These are phyloP conservation scores for Dactylellina leptospora DNA, from an alignment of 2,329 filamentous ascomycete genomes.

Conservation along the genomic window DNA sequence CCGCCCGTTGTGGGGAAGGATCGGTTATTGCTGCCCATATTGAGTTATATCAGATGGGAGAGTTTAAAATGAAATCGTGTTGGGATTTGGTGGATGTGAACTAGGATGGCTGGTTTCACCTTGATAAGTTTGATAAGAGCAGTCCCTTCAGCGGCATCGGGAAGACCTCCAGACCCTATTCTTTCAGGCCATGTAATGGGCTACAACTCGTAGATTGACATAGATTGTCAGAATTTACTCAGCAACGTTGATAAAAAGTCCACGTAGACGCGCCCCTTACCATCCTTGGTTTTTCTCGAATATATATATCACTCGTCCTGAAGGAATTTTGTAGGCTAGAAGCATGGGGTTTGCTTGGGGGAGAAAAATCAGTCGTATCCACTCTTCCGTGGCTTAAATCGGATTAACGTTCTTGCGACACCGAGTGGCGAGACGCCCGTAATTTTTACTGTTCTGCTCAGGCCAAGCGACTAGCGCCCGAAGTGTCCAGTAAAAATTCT, in stretches of 20 bases:
- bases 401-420: conserved; percentile 48
- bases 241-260: neutral
- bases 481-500: too few relatives aligned
- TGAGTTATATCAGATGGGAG: conserved; percentile 34
- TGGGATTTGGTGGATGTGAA: neutral
- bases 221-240: conserved; percentile 7
- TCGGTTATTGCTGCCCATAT: conserved; percentile 34
- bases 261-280: conserved; percentile 6
- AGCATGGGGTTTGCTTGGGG: neutral
- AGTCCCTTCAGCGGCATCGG: conserved; percentile 3
- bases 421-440: conserved; percentile 24
- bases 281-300: neutral
- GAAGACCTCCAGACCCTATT: neutral
- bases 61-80: conserved; percentile 5
- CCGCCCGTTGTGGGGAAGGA: conserved; percentile 4
- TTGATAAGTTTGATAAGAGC: conserved; percentile 49
- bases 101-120: conserved; percentile 32
- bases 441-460: conserved; percentile 17
- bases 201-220: neutral
- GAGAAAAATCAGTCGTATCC: neutral
- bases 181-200: conserved; percentile 4
- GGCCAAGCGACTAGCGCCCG: conserved; percentile 37
- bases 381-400: conserved; percentile 40
- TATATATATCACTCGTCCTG: conserved; percentile 8
- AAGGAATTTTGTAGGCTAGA: neutral